A percentile compares a stretch with the other conserved stretches of the same genome.
Evolutionary conservation across 73 alveolate genomes (phyloP).

Genomic region (Paramecium sexaurelia): DNA sequence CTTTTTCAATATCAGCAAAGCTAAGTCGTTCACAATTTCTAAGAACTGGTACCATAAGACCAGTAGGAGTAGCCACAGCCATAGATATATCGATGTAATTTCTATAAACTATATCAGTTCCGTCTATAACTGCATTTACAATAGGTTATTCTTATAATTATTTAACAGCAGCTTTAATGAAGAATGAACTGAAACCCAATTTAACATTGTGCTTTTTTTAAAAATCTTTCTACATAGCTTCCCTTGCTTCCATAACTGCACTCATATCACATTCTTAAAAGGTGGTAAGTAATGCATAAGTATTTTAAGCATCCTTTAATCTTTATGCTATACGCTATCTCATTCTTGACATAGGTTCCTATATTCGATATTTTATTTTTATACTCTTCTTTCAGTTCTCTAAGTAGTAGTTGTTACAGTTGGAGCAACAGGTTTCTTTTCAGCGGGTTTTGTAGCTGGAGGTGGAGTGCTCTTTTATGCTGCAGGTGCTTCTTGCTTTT

Average conservation of each 20-base stretch:
- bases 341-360: constrained; percentile 87
- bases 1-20: constrained; percentile 87
- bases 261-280: constrained; percentile 91
- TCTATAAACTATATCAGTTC: constrained; percentile 86
- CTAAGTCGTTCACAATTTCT: constrained; percentile 80
- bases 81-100: constrained; percentile 89
- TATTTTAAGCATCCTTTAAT: constrained; percentile 89
- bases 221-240: constrained; percentile 80
- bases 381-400: constrained; percentile 83
- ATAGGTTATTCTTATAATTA: constrained; percentile 77
- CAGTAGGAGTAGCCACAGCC: constrained; percentile 96
- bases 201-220: constrained; percentile 89
- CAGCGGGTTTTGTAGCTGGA: constrained; percentile 66
- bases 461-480: not conserved
- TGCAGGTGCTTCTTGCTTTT: not conserved
- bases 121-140: constrained; percentile 86
- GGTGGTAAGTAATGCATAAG: constrained; percentile 88
- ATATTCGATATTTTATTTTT: not conserved
- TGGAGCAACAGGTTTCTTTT: constrained; percentile 49
- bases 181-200: constrained; percentile 91
- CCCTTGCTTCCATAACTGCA: constrained; percentile 86
- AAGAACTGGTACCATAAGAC: constrained; percentile 92
- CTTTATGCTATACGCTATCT: constrained; percentile 84
- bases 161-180: constrained; percentile 83
- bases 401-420: constrained; percentile 26